Evolutionary conservation across 1,139 yeast species (phyloP), one percentile per base, ranked within the genome.

Genomic region (Yamadazyma diospyri): DNA sequence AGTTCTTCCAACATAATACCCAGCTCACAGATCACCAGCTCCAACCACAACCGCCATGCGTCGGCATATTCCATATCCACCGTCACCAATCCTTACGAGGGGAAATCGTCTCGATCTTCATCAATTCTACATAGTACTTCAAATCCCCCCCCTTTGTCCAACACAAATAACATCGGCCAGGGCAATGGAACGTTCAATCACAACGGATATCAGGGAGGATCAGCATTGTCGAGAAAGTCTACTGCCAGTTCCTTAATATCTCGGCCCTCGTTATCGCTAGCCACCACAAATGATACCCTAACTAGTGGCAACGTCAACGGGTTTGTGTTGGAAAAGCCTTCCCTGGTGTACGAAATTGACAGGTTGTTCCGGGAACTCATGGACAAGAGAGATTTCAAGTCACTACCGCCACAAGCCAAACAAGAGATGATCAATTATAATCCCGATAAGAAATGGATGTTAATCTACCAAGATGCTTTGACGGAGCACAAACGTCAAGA

Each of bases 371-470:
- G 76, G 38, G 81, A 77, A 37, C 69, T 83, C 41, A 78, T 85
- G 88, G 82, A 80, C 38, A 81, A 83, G 48, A 73, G 97, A 48
- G 94, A 88, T 53, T 83, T 86, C 55, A 78, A 81, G 46, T 76
- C 84, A 35, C 66, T 88, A 31, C 95, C 96, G 0, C 76, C 76
- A 17, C 77, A 75, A 38, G 95, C 94, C 7, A 81, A 81, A 44
- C 75, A 70, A 41, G 94, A 86, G 53, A 79, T 92, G 83, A 67
- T 78, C 49, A 76, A 74, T 43, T 88, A 84, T 50, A 76, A 83
- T 27, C 65, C 77, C 0, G 85, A 82, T 34, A 86, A 88, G 48
- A 92, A 92, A 58, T 87, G 97, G 95, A 78, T 85, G 80, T 69
- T 92, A 46, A 83, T 92, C 27, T 79, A 83, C 47, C 97, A 92